Evolutionary conservation across 1,139 yeast genomes (phyloP).

Genomic region (Spencermartinsiella ligniputridi): DNA sequence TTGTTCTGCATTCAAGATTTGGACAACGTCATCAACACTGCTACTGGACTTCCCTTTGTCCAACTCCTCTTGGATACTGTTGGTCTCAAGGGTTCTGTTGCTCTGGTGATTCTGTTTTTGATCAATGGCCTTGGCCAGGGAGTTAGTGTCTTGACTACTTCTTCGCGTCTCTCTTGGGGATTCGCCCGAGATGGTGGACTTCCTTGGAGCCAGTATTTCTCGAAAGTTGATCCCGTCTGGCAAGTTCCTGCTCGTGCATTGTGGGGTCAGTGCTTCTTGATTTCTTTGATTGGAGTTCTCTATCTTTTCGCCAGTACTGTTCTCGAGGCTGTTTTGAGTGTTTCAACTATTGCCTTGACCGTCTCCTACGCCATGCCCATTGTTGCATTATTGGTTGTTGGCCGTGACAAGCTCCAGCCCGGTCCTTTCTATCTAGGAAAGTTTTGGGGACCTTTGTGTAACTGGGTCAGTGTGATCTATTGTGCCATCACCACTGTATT

Average conservation of each 20-base stretch:
- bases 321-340: conserved; percentile 77
- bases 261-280: conserved; percentile 59
- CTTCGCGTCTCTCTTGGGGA: conserved; percentile 75
- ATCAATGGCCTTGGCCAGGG: conserved; percentile 22
- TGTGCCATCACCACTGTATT: conserved; percentile 18
- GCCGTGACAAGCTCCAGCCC: conserved; percentile 36
- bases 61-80: conserved; percentile 67
- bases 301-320: conserved; percentile 70
- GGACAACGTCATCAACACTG: conserved; percentile 59
- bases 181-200: conserved; percentile 82
- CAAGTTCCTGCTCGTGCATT: conserved; percentile 69
- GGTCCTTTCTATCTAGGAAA: conserved; percentile 17
- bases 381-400: conserved; percentile 53
- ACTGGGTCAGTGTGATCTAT: conserved; percentile 17
- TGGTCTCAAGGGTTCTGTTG: conserved; percentile 58
- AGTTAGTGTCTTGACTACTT: conserved; percentile 51
- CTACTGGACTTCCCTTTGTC: conserved; percentile 52
- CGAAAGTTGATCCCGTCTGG: conserved; percentile 55
- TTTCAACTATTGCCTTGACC: conserved; percentile 70
- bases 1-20: conserved; percentile 63
- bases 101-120: conserved; percentile 18
- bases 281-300: conserved; percentile 56
- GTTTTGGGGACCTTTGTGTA: conserved; percentile 12
- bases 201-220: conserved; percentile 62
- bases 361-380: conserved; percentile 80